A percentile compares a stretch with the other conserved stretches of the same genome.
These are phyloP conservation scores for Fusarium pseudoanthophilum DNA, from an alignment of 2,329 filamentous ascomycete genomes.

Conservation along the genomic window DNA sequence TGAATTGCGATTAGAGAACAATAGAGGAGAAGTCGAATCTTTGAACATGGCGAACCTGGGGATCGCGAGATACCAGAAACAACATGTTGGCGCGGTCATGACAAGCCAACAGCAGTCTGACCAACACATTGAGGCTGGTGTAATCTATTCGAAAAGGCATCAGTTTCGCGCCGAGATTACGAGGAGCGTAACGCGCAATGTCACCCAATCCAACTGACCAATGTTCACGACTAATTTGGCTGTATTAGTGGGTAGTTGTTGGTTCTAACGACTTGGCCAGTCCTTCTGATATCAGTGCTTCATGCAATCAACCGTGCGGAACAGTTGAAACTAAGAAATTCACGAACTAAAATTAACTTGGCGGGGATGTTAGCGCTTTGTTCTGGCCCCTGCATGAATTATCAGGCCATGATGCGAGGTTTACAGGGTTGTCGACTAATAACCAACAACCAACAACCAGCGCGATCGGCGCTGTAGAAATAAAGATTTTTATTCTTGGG, in stretches of 20 bases:
- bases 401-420: not conserved
- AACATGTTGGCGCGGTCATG: not conserved
- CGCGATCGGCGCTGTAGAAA: too few species aligned
- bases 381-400: not conserved
- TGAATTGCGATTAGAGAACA: not conserved
- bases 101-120: not conserved
- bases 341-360: fast-evolving
- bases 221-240: not conserved
- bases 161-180: not conserved
- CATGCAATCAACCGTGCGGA: fast-evolving
- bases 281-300: not conserved
- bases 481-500: too few species aligned
- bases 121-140: not conserved
- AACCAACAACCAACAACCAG: too few species aligned
- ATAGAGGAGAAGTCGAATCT: not conserved
- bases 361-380: not conserved
- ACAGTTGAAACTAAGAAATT: fast-evolving
- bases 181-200: not conserved
- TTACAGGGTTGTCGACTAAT: not conserved
- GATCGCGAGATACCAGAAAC: not conserved
- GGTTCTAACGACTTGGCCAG: not conserved
- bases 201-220: not conserved
- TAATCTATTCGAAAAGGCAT: not conserved
- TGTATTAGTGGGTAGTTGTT: not conserved
- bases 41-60: not conserved